Evolutionary conservation across 2,329 filamentous ascomycete genomes (phyloP).

Genomic region (Sclerotinia subarctica): DNA sequence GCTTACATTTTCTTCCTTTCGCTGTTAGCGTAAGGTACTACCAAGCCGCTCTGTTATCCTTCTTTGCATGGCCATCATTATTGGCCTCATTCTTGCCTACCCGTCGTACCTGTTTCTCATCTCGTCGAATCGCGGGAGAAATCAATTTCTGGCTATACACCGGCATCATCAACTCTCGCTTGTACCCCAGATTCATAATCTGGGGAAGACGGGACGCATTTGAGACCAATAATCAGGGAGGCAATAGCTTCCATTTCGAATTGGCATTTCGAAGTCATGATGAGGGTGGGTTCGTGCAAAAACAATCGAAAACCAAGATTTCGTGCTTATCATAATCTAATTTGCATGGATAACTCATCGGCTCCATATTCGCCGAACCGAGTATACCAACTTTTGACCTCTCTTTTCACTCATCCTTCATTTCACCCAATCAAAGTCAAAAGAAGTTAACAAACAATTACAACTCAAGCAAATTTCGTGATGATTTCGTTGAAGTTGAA

Average conservation of each 20-base stretch:
- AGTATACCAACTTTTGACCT: neutral
- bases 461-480: neutral
- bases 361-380: constrained; percentile 3
- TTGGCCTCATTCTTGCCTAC: neutral
- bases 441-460: neutral
- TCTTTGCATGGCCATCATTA: neutral
- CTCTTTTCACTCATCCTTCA: neutral
- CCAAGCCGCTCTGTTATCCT: neutral
- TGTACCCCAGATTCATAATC: neutral
- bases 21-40: neutral
- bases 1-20: neutral
- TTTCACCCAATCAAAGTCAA: neutral
- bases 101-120: neutral
- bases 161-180: neutral
- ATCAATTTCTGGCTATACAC: neutral
- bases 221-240: neutral
- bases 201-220: neutral
- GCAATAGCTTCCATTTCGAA: neutral
- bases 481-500: neutral
- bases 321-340: neutral
- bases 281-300: constrained; percentile 1
- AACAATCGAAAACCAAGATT: too few species aligned
- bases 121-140: neutral
- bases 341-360: constrained; percentile 3
- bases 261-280: neutral